Evolutionary conservation across 345 rosid genomes (phyloP).

Genomic region (Eucalyptus cladocalyx): DNA sequence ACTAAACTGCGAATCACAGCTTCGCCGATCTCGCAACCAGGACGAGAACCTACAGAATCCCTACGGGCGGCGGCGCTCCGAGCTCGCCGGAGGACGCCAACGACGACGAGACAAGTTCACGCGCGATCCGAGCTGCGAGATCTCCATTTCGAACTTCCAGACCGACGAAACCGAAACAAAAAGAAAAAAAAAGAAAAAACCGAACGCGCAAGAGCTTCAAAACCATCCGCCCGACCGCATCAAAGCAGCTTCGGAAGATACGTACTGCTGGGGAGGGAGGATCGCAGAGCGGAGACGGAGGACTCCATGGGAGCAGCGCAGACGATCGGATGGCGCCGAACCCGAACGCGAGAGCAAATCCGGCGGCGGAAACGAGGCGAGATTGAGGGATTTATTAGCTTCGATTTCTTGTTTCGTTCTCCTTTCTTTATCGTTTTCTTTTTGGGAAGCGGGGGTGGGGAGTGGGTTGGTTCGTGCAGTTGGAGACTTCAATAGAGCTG

Average conservation of each 20-base stretch:
- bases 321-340: not conserved
- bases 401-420: not conserved
- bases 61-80: not conserved
- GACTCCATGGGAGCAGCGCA: slow-evolving; percentile 50
- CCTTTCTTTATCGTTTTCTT: not conserved
- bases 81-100: not conserved
- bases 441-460: not conserved
- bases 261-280: slow-evolving; percentile 47
- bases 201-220: not conserved
- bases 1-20: too few relatives aligned
- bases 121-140: not conserved
- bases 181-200: too few relatives aligned
- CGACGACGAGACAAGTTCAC: not conserved
- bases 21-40: not conserved
- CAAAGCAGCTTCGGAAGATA: not conserved
- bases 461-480: not conserved
- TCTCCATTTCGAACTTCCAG: not conserved
- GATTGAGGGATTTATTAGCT: not conserved
- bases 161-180: not conserved
- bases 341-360: not conserved
- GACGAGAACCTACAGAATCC: not conserved
- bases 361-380: not conserved
- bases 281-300: slow-evolving; percentile 41
- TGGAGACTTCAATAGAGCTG: not conserved
- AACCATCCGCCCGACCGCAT: not conserved